Evolutionary conservation across 768 basidiomycete species (phyloP).

Genomic region (Agrocybe praecox): DNA sequence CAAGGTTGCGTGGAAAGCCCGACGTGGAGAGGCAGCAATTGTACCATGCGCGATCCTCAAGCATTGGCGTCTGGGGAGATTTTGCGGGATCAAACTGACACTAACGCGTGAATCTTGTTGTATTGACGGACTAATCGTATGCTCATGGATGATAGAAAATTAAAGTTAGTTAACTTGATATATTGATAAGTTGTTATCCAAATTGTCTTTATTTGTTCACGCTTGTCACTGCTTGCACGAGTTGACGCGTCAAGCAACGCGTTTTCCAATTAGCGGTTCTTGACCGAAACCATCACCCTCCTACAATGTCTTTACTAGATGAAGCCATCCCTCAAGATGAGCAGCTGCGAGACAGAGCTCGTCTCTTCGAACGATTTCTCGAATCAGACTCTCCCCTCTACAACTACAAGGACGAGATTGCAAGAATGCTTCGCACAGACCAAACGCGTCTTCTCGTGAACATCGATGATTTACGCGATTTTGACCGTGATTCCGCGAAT

Average conservation of each 20-base stretch:
- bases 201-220: slow-evolving; percentile 10
- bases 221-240: slow-evolving; percentile 18
- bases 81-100: background rate
- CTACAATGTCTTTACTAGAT: slow-evolving; percentile 47
- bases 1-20: slow-evolving; percentile 2
- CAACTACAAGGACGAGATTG: slow-evolving; percentile 87
- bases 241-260: slow-evolving; percentile 28
- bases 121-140: background rate
- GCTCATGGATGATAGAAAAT: background rate
- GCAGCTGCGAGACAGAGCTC: slow-evolving; percentile 71
- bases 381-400: slow-evolving; percentile 64
- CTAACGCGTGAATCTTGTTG: background rate
- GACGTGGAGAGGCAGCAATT: background rate
- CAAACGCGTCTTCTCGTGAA: slow-evolving; percentile 92
- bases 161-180: no score
- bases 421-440: slow-evolving; percentile 78
- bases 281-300: slow-evolving; percentile 10
- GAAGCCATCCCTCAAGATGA: slow-evolving; percentile 71
- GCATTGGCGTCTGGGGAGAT: background rate
- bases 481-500: slow-evolving; percentile 84
- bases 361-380: slow-evolving; percentile 84
- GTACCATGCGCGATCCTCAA: background rate
- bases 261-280: slow-evolving; percentile 19
- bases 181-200: no score
- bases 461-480: slow-evolving; percentile 93